Evolutionary conservation across 257 asterid genomes (phyloP).

Genomic region (Solanum bulbocastanum): DNA sequence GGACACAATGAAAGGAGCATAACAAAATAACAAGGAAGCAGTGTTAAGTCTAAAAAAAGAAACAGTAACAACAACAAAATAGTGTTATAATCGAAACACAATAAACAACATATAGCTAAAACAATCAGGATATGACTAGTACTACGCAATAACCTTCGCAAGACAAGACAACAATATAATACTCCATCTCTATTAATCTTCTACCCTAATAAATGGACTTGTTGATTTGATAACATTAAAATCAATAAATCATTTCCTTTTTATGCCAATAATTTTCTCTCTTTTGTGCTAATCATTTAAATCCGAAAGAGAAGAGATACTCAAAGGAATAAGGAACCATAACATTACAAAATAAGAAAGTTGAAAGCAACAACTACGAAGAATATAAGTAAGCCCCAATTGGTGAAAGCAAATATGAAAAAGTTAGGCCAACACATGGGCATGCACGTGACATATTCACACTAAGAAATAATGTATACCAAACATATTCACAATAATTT

Average conservation of each 20-base stretch:
- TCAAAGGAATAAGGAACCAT: background rate
- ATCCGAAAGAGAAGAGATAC: background rate
- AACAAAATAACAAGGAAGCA: too few species aligned
- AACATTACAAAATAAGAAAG: background rate
- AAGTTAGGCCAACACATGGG: background rate
- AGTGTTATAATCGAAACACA: too few species aligned
- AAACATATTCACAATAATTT: too few species aligned
- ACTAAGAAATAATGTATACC: background rate
- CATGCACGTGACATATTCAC: background rate
- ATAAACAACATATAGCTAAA: too few species aligned
- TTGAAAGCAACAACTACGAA: background rate
- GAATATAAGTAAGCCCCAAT: background rate
- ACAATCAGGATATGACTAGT: too few species aligned
- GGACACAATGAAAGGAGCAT: too few species aligned
- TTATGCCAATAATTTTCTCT: background rate
- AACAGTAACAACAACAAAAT: too few species aligned
- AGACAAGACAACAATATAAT: too few species aligned
- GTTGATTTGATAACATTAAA: background rate
- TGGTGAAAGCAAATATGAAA: background rate
- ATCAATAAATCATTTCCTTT: background rate
- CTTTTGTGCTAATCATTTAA: background rate
- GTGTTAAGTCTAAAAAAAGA: too few species aligned
- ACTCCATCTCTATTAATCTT: too few species aligned
- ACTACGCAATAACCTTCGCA: too few species aligned
- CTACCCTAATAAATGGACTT: background rate